Conservation (phyloP, 164 flowering plant genomes). For the Macadamia tetraphylla region DNA sequence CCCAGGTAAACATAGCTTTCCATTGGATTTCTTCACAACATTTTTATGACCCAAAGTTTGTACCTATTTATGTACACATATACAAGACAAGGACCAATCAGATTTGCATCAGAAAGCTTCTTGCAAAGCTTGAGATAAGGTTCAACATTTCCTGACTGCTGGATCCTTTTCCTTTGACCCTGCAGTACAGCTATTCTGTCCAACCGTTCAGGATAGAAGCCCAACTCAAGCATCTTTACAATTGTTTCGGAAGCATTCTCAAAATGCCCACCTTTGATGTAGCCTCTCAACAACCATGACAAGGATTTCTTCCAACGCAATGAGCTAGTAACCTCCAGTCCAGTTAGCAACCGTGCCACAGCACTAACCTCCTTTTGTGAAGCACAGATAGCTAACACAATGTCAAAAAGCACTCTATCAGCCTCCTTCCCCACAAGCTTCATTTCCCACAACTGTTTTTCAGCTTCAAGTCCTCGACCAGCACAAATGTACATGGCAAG, state of each 20-base stretch:
- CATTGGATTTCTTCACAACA: slow-evolving; percentile 33
- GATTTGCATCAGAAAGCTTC: slow-evolving; percentile 53
- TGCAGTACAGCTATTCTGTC: slow-evolving; percentile 82
- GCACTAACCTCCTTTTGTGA: slow-evolving; percentile 62
- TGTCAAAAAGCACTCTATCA: slow-evolving; percentile 66
- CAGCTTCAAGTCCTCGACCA: slow-evolving; percentile 85
- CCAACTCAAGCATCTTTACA: slow-evolving; percentile 66
- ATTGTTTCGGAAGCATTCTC: slow-evolving; percentile 67
- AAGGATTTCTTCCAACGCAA: slow-evolving; percentile 54
- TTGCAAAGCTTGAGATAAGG: slow-evolving; percentile 73
- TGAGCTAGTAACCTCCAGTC: slow-evolving; percentile 43
- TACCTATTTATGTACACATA: slow-evolving; percentile 59
- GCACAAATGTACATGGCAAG: slow-evolving; percentile 91
- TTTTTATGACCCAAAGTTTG: slow-evolving; percentile 76
- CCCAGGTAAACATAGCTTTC: slow-evolving; percentile 1
- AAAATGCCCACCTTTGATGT: slow-evolving; percentile 77
- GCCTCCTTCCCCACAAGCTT: slow-evolving; percentile 74
- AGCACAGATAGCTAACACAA: slow-evolving; percentile 88
- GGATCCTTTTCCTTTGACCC: slow-evolving; percentile 61
- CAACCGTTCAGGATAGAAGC: slow-evolving; percentile 64
- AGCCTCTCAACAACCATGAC: slow-evolving; percentile 86
- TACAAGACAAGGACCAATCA: slow-evolving; percentile 71
- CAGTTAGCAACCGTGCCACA: slow-evolving; percentile 53
- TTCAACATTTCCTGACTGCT: slow-evolving; percentile 45
- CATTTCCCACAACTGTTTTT: slow-evolving; percentile 88